These are phyloP conservation scores for Cryptococcus maquisensis DNA, from an alignment of 1,284 basidiomycete genomes.

Conservation along the genomic window DNA sequence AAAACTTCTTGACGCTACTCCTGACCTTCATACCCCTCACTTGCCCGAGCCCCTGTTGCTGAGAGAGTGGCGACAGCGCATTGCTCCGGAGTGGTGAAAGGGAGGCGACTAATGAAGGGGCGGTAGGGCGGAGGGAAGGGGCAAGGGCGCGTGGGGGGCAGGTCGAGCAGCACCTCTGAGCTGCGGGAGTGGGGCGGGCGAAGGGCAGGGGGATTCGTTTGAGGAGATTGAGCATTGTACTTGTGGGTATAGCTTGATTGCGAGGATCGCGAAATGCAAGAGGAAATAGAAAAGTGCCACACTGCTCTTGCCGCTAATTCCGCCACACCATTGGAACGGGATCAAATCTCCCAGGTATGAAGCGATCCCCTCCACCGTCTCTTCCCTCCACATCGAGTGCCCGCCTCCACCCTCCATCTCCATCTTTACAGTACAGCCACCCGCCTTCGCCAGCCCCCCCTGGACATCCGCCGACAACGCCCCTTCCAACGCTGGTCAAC, in stretches of 20 bases:
- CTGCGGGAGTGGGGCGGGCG: background rate
- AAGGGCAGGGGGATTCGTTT: slow-evolving; percentile 4
- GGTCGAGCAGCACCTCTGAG: slow-evolving; percentile 15
- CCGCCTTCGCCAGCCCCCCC: too few species aligned
- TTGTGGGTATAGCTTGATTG: background rate
- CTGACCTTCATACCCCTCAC: slow-evolving; percentile 90
- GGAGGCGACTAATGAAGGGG: slow-evolving; percentile 2
- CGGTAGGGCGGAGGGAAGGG: slow-evolving; percentile 6
- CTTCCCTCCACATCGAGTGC: slow-evolving; percentile 1
- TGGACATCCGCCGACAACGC: background rate
- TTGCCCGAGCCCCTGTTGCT: slow-evolving; percentile 17
- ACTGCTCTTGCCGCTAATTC: too few species aligned
- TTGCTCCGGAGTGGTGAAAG: background rate
- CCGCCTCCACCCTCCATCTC: slow-evolving; percentile 6
- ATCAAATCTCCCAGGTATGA: background rate
- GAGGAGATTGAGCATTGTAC: slow-evolving; percentile 8
- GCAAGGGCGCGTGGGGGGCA: slow-evolving; percentile 10
- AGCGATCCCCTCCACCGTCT: background rate
- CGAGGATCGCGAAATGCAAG: background rate
- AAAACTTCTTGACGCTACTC: slow-evolving; percentile 86
- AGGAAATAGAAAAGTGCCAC: background rate
- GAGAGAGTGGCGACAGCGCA: background rate
- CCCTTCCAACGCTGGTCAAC: background rate
- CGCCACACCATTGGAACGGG: background rate
- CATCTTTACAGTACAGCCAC: too few species aligned